Percentiles rank a stretch among this genome's conserved stretches.
These are phyloP conservation scores for Akanthomyces dipterigenus DNA, from an alignment of 2,329 filamentous ascomycete species.

Conservation along the genomic window DNA sequence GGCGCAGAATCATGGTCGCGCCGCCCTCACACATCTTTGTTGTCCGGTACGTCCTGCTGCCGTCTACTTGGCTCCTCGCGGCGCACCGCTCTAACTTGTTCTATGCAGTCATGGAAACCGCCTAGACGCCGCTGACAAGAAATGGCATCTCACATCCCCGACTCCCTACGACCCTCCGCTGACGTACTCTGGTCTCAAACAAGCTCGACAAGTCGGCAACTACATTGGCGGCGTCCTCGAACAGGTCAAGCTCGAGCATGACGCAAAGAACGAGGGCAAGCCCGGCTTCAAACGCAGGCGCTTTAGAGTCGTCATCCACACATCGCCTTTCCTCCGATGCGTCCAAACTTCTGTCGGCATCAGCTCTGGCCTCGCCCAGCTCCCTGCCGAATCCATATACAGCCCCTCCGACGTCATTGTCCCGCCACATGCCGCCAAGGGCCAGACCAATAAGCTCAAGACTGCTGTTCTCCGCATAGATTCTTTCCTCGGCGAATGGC, in stretches of 20 bases:
- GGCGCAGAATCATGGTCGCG: conserved; percentile 28
- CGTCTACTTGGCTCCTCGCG: conserved; percentile 10
- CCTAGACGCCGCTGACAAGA: conserved; percentile 87
- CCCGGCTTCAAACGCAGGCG: conserved; percentile 41
- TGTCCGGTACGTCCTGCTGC: conserved; percentile 30
- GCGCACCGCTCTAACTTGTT: background rate
- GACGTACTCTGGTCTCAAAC: conserved; percentile 89
- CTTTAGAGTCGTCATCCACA: conserved; percentile 80
- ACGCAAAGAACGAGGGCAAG: conserved; percentile 21
- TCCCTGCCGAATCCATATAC: conserved; percentile 26
- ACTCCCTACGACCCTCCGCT: conserved; percentile 94
- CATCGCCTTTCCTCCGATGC: conserved; percentile 89
- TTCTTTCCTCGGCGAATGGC: conserved; percentile 91
- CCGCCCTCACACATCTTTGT: conserved; percentile 39
- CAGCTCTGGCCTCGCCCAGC: conserved; percentile 71
- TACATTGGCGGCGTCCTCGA: conserved; percentile 71
- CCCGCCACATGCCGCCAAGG: conserved; percentile 23
- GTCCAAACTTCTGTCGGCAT: conserved; percentile 88
- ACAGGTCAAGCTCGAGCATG: conserved; percentile 42
- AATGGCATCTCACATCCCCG: conserved; percentile 89
- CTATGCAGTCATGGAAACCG: conserved; percentile 73
- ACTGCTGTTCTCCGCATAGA: conserved; percentile 72
- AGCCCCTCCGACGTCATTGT: conserved; percentile 29
- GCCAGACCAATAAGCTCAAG: conserved; percentile 30
- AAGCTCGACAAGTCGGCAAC: conserved; percentile 72